Conservation (phyloP, 768 basidiomycete genomes). For the Trametes elegans region DNA sequence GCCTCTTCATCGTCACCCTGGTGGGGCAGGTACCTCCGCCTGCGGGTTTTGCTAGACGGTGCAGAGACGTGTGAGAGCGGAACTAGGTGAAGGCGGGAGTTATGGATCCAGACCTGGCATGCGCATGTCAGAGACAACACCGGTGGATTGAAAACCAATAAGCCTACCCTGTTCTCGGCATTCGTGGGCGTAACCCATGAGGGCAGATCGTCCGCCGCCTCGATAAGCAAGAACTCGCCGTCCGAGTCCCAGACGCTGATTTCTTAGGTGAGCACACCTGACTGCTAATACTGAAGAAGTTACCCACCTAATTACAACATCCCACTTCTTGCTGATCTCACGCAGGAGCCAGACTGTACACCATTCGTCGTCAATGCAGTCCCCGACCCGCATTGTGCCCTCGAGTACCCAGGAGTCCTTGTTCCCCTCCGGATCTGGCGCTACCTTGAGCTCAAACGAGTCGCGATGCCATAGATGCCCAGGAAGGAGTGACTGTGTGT, state of each 20-base stretch:
- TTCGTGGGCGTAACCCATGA: constrained; percentile 90
- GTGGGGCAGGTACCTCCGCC: constrained; percentile 41
- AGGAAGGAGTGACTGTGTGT: constrained; percentile 53
- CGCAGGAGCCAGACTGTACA: constrained; percentile 85
- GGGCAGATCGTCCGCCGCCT: constrained; percentile 89
- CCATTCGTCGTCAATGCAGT: constrained; percentile 99
- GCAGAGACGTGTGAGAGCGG: constrained; percentile 76
- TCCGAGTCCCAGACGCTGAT: constrained; percentile 81
- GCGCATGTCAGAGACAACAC: constrained; percentile 7
- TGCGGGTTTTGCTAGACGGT: constrained; percentile 51
- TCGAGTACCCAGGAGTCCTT: constrained; percentile 57
- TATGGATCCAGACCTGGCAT: constrained; percentile 86
- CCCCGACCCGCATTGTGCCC: constrained; percentile 88
- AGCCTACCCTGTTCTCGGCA: constrained; percentile 87
- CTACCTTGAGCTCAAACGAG: constrained; percentile 73
- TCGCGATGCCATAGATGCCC: constrained; percentile 84
- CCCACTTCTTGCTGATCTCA: constrained; percentile 76
- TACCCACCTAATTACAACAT: constrained; percentile 72
- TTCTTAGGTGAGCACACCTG: not conserved
- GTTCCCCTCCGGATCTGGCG: constrained; percentile 41
- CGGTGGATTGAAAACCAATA: constrained; percentile 21
- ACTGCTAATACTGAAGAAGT: not conserved
- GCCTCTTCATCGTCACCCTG: constrained; percentile 53
- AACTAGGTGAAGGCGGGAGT: constrained; percentile 80
- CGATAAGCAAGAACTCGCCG: constrained; percentile 94